A percentile compares a stretch with the other conserved stretches of the same genome.
Conservation (phyloP, 495 filamentous ascomycete species). For the Hypoxylon intermedium region DNA sequence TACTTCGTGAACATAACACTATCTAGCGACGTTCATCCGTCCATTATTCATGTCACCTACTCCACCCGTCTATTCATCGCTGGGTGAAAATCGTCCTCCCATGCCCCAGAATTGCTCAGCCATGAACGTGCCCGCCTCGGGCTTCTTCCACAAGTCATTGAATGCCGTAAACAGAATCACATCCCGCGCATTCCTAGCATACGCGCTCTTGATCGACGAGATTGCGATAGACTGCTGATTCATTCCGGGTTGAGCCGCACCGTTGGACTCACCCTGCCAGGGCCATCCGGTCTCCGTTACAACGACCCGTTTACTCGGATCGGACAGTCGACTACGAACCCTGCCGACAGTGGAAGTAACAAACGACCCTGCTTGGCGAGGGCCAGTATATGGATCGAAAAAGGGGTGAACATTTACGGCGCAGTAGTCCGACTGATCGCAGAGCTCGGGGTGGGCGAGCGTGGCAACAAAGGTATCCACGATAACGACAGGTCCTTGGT, state of each 20-base stretch:
- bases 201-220: slow-evolving; percentile 63
- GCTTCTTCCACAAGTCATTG: slow-evolving; percentile 81
- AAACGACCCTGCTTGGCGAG: slow-evolving; percentile 69
- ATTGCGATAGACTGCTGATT: slow-evolving; percentile 71
- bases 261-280: slow-evolving; percentile 66
- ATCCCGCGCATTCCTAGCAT: slow-evolving; percentile 52
- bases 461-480: slow-evolving; percentile 79
- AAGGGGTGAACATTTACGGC: slow-evolving; percentile 85
- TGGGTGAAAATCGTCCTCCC: slow-evolving; percentile 41
- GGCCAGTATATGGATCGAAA: slow-evolving; percentile 68
- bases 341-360: slow-evolving; percentile 61
- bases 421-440: slow-evolving; percentile 75
- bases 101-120: slow-evolving; percentile 81
- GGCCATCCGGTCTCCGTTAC: slow-evolving; percentile 89
- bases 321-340: slow-evolving; percentile 43
- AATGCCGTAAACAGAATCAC: slow-evolving; percentile 76
- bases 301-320: slow-evolving; percentile 48
- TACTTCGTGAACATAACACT: slow-evolving; percentile 18
- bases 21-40: neutral
- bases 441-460: slow-evolving; percentile 70
- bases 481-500: slow-evolving; percentile 74
- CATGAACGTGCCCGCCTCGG: slow-evolving; percentile 65
- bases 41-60: neutral
- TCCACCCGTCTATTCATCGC: slow-evolving; percentile 24
- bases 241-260: slow-evolving; percentile 65